Conservation (phyloP, 345 rosid genomes). For the Diplotaxis tenuifolia region DNA sequence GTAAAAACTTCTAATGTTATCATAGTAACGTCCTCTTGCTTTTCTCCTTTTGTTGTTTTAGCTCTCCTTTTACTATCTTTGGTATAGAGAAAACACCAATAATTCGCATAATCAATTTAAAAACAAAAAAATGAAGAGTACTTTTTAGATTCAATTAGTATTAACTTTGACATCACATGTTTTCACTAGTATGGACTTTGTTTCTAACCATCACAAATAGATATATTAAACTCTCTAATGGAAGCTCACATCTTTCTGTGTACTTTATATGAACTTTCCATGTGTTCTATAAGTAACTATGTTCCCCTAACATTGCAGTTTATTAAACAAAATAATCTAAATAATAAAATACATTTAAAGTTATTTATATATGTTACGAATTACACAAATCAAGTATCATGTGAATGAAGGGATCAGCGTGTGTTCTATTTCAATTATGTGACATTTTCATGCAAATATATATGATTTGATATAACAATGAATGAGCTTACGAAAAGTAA, state of each 20-base stretch:
- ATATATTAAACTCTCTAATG: background rate
- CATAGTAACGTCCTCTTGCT: constrained; percentile 10
- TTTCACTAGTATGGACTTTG: background rate
- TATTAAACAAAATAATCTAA: too few species aligned
- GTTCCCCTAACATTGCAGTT: too few species aligned
- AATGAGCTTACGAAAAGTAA: background rate
- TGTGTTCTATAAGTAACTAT: background rate
- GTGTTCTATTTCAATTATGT: background rate
- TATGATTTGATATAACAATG: background rate
- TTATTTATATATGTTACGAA: background rate
- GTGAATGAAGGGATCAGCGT: background rate
- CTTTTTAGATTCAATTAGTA: background rate
- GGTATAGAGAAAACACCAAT: background rate
- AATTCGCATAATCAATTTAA: background rate
- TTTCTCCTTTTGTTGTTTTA: background rate
- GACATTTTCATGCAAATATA: background rate
- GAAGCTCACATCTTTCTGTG: background rate
- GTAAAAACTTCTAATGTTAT: background rate
- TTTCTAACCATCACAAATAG: background rate
- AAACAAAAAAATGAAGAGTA: background rate
- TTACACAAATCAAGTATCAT: background rate
- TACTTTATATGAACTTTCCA: background rate
- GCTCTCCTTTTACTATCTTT: background rate
- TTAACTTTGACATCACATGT: background rate
- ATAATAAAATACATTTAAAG: too few species aligned